These are phyloP conservation scores for Puya raimondii DNA, from an alignment of 176 grass and related monocot species.

Conservation along the genomic window DNA sequence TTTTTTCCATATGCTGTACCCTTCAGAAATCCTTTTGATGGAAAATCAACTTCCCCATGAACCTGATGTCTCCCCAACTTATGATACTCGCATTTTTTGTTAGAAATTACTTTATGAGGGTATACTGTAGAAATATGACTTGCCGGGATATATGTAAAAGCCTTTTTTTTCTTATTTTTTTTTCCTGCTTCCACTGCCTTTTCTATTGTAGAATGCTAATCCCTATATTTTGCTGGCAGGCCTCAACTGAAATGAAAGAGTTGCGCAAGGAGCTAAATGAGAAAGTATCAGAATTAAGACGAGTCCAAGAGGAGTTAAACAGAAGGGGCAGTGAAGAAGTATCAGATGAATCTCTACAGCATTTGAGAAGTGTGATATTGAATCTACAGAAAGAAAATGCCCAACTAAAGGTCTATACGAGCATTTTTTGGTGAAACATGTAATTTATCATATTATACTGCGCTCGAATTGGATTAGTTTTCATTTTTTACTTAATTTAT, in stretches of 20 bases:
- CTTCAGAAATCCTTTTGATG: no score
- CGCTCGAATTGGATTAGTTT: conserved; percentile 7
- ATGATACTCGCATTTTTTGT: no score
- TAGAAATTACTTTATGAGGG: no score
- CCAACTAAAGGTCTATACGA: conserved; percentile 60
- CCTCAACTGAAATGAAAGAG: conserved; percentile 40
- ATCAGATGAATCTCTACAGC: conserved; percentile 41
- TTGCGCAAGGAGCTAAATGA: conserved; percentile 57
- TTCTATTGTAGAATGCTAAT: background rate
- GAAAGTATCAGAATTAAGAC: conserved; percentile 48
- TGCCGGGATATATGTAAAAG: no score
- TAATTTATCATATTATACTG: background rate
- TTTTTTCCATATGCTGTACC: background rate
- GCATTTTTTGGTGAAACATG: conserved; percentile 10
- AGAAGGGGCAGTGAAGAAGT: conserved; percentile 29
- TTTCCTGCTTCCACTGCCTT: background rate
- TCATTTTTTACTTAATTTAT: background rate
- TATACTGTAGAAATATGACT: no score
- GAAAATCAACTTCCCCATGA: no score
- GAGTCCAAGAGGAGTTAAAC: conserved; percentile 45
- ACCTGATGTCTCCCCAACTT: no score
- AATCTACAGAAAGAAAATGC: conserved; percentile 74
- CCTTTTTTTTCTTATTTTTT: background rate
- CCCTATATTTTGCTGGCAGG: conserved; percentile 32
- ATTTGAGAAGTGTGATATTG: conserved; percentile 41